A percentile compares a stretch with the other conserved stretches of the same genome.
phyloP scores from a whole-genome alignment of 805 yeast genomes.

The Torulaspora quercuum region DNA sequence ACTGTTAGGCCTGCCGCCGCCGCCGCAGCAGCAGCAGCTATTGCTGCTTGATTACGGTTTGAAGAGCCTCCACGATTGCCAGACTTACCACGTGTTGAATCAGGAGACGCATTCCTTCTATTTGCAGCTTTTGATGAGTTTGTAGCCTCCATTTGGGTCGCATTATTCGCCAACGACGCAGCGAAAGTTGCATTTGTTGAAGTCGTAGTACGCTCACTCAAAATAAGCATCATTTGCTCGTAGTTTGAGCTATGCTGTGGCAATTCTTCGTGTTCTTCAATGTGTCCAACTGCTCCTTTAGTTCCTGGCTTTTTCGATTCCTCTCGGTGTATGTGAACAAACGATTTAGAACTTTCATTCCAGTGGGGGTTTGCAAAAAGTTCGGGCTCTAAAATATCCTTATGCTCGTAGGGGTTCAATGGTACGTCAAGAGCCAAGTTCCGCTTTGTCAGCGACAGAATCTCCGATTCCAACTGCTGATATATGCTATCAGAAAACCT shows the following conservation, averaged over 20 bases:
- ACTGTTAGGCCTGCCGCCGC: constrained; percentile 39
- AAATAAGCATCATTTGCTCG: constrained; percentile 81
- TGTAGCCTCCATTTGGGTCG: constrained; percentile 22
- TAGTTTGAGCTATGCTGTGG: constrained; percentile 79
- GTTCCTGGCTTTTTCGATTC: constrained; percentile 39
- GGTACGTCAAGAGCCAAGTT: constrained; percentile 74
- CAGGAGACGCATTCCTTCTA: constrained; percentile 10
- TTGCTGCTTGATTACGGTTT: constrained; percentile 36
- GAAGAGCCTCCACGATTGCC: constrained; percentile 26
- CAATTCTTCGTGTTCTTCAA: constrained; percentile 60
- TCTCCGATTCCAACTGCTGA: constrained; percentile 82
- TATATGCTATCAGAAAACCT: constrained; percentile 77
- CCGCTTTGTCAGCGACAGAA: constrained; percentile 71
- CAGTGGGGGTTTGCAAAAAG: constrained; percentile 45
- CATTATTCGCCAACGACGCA: constrained; percentile 33
- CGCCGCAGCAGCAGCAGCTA: constrained; percentile 39
- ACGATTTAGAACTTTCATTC: constrained; percentile 35
- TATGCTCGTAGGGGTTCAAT: constrained; percentile 57
- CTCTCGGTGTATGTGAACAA: constrained; percentile 41
- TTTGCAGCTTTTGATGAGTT: constrained; percentile 10
- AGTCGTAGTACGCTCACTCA: constrained; percentile 47
- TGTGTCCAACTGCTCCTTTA: constrained; percentile 42
- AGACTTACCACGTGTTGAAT: constrained; percentile 13
- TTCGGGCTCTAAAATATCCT: constrained; percentile 34
- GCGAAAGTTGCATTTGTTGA: constrained; percentile 41